A percentile compares a stretch with the other conserved stretches of the same genome.
Conservation (phyloP, 176 grass and related monocot genomes). For the Tuctoria greenei region DNA sequence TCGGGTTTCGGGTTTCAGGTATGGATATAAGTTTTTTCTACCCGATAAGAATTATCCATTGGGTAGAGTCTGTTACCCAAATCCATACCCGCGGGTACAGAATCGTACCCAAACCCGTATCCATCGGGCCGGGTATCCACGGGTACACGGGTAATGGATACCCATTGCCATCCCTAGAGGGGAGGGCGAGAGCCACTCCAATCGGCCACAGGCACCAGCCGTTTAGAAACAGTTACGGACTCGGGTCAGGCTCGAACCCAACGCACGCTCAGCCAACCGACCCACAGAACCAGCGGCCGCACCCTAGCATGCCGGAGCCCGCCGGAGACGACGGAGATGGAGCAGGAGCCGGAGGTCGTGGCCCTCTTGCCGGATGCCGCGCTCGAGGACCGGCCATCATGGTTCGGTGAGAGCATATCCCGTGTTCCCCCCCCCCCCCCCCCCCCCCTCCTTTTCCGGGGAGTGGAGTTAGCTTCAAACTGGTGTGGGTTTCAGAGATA, state of each 20-base stretch:
- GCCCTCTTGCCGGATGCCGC: neutral
- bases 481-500: neutral
- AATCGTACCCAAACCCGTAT: too few species aligned
- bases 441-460: neutral
- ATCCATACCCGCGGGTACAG: too few species aligned
- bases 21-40: too few species aligned
- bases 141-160: too few species aligned
- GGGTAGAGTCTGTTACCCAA: too few species aligned
- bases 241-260: neutral
- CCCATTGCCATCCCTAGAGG: too few species aligned
- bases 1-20: too few species aligned
- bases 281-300: neutral
- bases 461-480: neutral
- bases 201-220: neutral
- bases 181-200: too few species aligned
- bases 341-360: conserved; percentile 1
- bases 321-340: conserved; percentile 1
- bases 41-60: too few species aligned
- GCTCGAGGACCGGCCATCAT: conserved; percentile 10
- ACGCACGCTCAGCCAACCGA: neutral
- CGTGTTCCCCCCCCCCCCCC: neutral
- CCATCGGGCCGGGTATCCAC: too few species aligned
- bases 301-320: neutral
- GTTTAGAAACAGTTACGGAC: neutral
- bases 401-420: conserved; percentile 37